Evolutionary conservation across 2,329 filamentous ascomycete genomes (phyloP), one percentile per base, ranked within the genome.

Genomic region (Cytospora mali): DNA sequence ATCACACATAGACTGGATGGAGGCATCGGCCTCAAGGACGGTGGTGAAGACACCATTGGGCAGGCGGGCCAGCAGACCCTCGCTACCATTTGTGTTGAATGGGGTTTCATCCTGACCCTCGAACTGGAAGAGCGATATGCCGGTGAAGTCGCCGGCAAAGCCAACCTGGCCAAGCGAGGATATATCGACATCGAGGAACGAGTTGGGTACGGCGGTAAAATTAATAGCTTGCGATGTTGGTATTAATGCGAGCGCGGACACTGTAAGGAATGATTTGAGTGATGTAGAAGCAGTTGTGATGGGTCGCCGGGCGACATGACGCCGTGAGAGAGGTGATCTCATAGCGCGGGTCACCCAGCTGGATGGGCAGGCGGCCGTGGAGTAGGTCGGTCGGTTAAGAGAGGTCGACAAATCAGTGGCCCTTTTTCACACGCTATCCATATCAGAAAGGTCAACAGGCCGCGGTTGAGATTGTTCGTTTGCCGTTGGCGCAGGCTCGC

Each of bases 51-150:
- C 86, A 69, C 93, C 93, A 77, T 97, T 95, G 4, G 95, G 94
- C 68, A 96, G 86, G 58, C 88, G 87, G 23, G 89, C 86, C 60
- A 97, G 84, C 48, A 99, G 84, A 21, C 91, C 89, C 71, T 93
- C 87, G 70, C 88, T 92, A 73, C 91, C 92, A 80, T 96, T 93
- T 64, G 83, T 85, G 70, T 79, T 87, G 69, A 86, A 84, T 18
- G 83, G 77, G 65, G 82, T 80, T 75, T 94, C 86, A 63, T 81
- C 88, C 74, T 99, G 94, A 66, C 90, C 91, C 71, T 89, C 82
- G 71, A 88, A 98, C 72, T 93, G 81, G 79, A 95, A 98, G 46
- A 97, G 80, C 14, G 95, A 97, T 70, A 98, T 90, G 60, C 93
- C 92, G 71, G 91, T 87, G 74, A 97, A 99, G 76, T 97, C 89